Evolutionary conservation across 495 filamentous ascomycete species (phyloP).

Genomic region (Mytilinidion resinicola): DNA sequence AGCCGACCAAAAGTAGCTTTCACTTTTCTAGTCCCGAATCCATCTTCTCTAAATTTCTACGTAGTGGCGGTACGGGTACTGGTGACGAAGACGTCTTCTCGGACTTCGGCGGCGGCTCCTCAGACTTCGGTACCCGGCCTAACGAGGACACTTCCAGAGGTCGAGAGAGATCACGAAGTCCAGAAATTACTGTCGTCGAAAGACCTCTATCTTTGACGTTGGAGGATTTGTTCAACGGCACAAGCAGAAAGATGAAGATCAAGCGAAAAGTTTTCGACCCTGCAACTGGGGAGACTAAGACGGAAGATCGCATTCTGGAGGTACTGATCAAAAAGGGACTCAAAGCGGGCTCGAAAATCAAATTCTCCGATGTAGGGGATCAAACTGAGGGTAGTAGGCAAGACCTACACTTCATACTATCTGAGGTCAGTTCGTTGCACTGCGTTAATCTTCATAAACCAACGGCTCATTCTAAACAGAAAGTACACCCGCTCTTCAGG

Average conservation of each 20-base stretch:
- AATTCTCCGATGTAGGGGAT: constrained; percentile 92
- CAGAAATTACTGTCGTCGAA: constrained; percentile 86
- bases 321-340: constrained; percentile 91
- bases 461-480: constrained; percentile 44
- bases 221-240: constrained; percentile 79
- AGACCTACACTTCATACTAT: constrained; percentile 88
- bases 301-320: constrained; percentile 82
- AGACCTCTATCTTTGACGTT: constrained; percentile 71
- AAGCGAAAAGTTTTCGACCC: constrained; percentile 91
- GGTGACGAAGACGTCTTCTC: constrained; percentile 25
- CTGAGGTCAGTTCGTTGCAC: constrained; percentile 61
- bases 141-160: constrained; percentile 43
- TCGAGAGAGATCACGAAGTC: constrained; percentile 49
- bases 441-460: not conserved
- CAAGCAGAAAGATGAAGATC: constrained; percentile 92
- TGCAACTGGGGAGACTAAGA: constrained; percentile 67
- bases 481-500: constrained; percentile 72
- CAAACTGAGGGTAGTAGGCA: constrained; percentile 96
- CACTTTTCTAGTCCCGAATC: too few species aligned
- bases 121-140: constrained; percentile 11
- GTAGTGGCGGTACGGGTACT: constrained; percentile 37
- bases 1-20: too few species aligned
- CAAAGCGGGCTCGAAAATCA: constrained; percentile 94
- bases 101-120: not conserved
- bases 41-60: too few species aligned